Evolutionary conservation across 495 filamentous ascomycete genomes (phyloP), one percentile per base, ranked within the genome.

Genomic region (Delitschia confertaspora): DNA sequence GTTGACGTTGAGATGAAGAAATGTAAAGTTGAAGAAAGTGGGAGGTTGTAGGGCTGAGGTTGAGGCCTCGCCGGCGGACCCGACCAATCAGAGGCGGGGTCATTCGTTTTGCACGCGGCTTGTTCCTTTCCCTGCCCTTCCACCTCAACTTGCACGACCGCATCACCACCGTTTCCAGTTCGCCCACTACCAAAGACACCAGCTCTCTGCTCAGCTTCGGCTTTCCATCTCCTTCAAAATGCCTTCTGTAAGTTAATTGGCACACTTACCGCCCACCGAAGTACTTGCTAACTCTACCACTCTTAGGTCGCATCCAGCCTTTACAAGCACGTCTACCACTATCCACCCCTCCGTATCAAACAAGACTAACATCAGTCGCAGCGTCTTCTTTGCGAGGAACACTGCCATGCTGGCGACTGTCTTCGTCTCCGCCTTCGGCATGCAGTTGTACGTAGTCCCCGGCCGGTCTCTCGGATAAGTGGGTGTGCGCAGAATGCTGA

Each of bases 371-470:
- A 13, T 23, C 57, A 38, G 58, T 54, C 60, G 53, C 68, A 96
- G 93, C 71, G 61, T 73, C 59, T 58, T 99, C 55, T 79, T 96
- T 71, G 80, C 82, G 62, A 76, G 71, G 59, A 96, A 99, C 70
- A 76, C 74, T 47, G 70, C 80, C 63, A 93, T 89, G 73, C 72
- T 99, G 45, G 85, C 79, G 37, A 71, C 73, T 25, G 83, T 96
- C 57, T 96, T 99, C 66, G 73, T 67, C 48, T 69, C 75, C 39
- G 93, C 88, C 45, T 99, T 99, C 63, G 84, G 74, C 38, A 89
- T 93, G 60, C 84, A 96, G 71, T 74, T 96, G 93, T 99, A 73
- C 44, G 84, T 44, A 11, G 30, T 9, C 21, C 13, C 24, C 8
- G 36, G 19, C 3, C 1, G 16, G 11, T 1, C n/a, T 20, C 14